A percentile compares a stretch with the other conserved stretches of the same genome.
phyloP scores from a whole-genome alignment of 148 eudicot species.

The Vaccinium vitisidaea region DNA sequence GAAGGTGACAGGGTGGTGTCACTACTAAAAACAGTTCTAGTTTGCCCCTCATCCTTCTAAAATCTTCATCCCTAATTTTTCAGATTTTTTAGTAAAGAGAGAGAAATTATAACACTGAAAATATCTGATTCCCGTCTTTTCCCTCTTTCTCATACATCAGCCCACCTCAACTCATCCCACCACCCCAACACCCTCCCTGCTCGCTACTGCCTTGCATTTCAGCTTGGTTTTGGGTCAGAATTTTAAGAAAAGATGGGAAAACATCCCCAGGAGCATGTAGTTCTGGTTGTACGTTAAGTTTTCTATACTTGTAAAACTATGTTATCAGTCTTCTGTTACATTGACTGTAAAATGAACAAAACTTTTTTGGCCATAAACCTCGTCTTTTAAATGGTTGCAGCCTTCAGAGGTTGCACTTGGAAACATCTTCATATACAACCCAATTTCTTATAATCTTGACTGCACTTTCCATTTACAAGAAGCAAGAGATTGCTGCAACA shows the following conservation, averaged over 20 bases:
- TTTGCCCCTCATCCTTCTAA: too few relatives aligned
- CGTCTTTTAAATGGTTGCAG: neutral
- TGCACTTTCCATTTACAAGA: slow-evolving; percentile 19
- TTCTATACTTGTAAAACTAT: neutral
- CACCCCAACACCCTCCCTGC: neutral
- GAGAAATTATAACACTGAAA: too few relatives aligned
- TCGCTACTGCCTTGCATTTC: neutral
- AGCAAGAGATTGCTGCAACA: neutral
- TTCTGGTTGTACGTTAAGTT: too few relatives aligned
- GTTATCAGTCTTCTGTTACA: neutral
- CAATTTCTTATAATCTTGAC: slow-evolving; percentile 2
- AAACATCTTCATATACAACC: neutral
- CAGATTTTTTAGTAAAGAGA: too few relatives aligned
- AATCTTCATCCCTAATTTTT: too few relatives aligned
- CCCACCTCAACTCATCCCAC: neutral
- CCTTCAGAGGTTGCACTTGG: neutral
- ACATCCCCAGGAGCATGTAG: neutral
- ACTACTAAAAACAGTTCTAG: too few relatives aligned
- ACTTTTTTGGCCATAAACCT: neutral
- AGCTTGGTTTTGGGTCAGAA: neutral
- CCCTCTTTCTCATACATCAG: neutral
- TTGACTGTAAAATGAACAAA: neutral
- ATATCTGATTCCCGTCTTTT: too few relatives aligned
- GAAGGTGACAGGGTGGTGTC: too few relatives aligned
- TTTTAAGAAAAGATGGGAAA: neutral